Conservation (phyloP, 257 asterid genomes). For the Linderniella brevidens region DNA sequence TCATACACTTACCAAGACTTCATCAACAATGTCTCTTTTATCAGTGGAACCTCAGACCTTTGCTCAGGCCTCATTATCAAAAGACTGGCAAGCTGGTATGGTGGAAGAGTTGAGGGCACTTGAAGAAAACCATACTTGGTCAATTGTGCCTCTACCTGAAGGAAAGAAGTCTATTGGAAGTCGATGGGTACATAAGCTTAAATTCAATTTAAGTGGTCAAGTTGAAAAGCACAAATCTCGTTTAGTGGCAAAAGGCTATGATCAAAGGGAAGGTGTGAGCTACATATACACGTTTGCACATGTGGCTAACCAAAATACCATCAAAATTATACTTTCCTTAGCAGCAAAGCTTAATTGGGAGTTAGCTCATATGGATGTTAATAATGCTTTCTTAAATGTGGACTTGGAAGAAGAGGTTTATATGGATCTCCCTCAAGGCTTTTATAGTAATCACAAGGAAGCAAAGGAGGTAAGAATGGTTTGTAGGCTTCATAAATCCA, state of each 20-base stretch:
- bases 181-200: background rate
- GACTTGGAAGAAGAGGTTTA: background rate
- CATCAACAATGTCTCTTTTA: background rate
- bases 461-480: background rate
- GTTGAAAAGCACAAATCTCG: background rate
- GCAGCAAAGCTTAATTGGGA: background rate
- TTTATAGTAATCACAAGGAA: background rate
- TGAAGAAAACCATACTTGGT: background rate
- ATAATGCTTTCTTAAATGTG: background rate
- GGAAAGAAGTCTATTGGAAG: background rate
- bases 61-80: background rate
- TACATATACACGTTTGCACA: background rate
- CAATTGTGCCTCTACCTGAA: background rate
- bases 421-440: background rate
- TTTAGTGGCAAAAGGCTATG: background rate
- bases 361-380: background rate
- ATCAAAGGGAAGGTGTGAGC: background rate
- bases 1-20: background rate
- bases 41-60: background rate
- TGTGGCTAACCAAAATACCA: background rate
- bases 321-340: background rate
- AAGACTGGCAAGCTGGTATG: too few species aligned
- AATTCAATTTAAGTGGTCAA: background rate
- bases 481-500: background rate
- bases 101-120: too few species aligned